Base-by-base conservation (phyloP, 2,329 filamentous ascomycete genomes). In the Venturiaceae sp. region DNA sequence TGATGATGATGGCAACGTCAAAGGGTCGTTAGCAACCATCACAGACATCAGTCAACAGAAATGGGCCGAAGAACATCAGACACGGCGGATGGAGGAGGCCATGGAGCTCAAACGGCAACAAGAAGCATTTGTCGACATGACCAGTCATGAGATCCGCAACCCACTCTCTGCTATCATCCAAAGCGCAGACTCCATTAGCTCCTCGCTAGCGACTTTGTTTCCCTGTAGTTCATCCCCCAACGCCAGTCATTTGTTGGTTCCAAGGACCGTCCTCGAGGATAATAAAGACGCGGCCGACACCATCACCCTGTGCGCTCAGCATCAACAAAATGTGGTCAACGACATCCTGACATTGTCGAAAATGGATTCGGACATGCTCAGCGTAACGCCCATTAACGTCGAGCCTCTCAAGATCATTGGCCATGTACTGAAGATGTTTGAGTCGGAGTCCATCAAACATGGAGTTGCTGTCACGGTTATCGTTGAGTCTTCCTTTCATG, bases 281-380 rank as follows among this genome's bases (percentile, higher is more conserved):
- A 55, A 66, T 34, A 63, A 68, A 21, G 68, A 70, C 52, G 66
- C 68, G n/a, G 66, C 66, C 11, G 66, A 69, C 37, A 69, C 68
- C 14, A 69, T 78, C 59, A 69, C 74, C 37, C 68, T 74, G 39
- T 78, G 76, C 61, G 72, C 73, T 7, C 70, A 74, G 23, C 76
- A 78, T 58, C 75, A 77, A 58, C 77, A 76, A 60, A 67, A 73
- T 19, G 77, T 78, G 36, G 75, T 77, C 23, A 37, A 78, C 60
- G 76, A 78, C 59, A 47, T 60, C 37, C 23, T 60, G 13, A 60
- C 58, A 6, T n/a, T 60, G 3, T 47, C 36, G 9, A 60, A 60
- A 21, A 32, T 60, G 23, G 58, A 60, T 32, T 46, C 53, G 5
- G 53, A 58, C 30, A 39, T 60, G 16, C 23, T 60, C 11, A 26